Base-by-base conservation (phyloP, 306 rosid genomes). In the Lablab purpureus region DNA sequence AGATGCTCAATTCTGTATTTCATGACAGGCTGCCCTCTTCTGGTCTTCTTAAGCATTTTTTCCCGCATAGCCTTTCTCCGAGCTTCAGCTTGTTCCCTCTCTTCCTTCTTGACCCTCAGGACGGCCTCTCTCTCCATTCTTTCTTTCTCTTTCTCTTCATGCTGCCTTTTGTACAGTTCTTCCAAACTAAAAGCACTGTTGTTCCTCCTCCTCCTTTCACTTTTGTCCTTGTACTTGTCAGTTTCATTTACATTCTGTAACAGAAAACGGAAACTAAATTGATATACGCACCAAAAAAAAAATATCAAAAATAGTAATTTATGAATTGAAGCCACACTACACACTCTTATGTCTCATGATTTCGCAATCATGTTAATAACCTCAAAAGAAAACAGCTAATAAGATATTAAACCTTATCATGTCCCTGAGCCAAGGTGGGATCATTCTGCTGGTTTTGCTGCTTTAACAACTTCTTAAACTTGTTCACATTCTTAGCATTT, bases 11-110 rank as follows among this genome's bases (percentile, higher is more conserved):
- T 90, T 81, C 92, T 80, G 80, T 89, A 91, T 84, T 94, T 94
- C 97, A 94, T 91, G 52, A 91, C 84, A 45, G 98, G 98, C 78
- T 91, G 98, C n/a, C 98, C 98, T 79, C 66, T 81, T 2, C 76
- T 80, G 0, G 96, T 94, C 80, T 85, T 94, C 78, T 91, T 94
- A 63, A 82, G 80, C 97, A 91, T 89, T 82, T 85, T 90, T 52
- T 87, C 92, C 28, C 84, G 86, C 1, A 17, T 5, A 45, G 81
- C 76, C 82, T 91, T 94, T 83, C 96, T 87, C 75, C 81, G 90
- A 47, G 89, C 86, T 80, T 87, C 84, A 3, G 89, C 89, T 15
- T 75, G 86, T 30, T 87, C 92, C 82, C 49, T 86, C 50, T 81
- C 90, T 87, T 89, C 88, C 76, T 81, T 94, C 82, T 63, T 87